These are phyloP conservation scores for Acanthamoeba polyphaga DNA, from an alignment of 208 protist species.

Conservation along the genomic window DNA sequence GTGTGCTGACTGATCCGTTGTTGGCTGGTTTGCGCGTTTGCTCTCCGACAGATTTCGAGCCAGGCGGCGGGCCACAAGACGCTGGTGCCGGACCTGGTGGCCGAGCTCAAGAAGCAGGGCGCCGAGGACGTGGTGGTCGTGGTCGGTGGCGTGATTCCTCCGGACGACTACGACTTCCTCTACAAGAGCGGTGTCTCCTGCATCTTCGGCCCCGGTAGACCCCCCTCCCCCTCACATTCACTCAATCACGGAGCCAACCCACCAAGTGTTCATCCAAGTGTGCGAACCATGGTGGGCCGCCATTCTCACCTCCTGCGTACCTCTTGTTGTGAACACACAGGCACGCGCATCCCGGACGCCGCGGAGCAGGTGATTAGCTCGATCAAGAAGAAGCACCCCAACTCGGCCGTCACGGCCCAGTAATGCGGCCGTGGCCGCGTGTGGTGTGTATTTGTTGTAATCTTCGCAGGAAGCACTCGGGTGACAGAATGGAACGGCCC, in stretches of 20 bases:
- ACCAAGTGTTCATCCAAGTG: no score
- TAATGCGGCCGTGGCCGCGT: neutral
- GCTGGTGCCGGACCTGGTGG: slow-evolving; percentile 94
- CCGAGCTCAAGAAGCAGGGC: slow-evolving; percentile 91
- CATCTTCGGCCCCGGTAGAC: slow-evolving; percentile 95
- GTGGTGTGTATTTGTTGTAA: neutral
- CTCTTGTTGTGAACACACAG: neutral
- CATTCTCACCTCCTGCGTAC: neutral
- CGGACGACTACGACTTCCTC: slow-evolving; percentile 93
- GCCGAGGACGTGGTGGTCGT: slow-evolving; percentile 83
- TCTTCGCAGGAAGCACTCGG: no score
- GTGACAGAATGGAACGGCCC: no score
- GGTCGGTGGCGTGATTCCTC: slow-evolving; percentile 89
- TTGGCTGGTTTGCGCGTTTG: no score
- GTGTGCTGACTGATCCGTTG: no score
- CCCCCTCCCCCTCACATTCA: no score
- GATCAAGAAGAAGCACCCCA: slow-evolving; percentile 4
- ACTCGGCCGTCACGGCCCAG: neutral
- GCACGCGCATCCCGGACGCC: slow-evolving; percentile 34
- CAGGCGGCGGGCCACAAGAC: slow-evolving; percentile 93
- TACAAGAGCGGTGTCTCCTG: slow-evolving; percentile 93
- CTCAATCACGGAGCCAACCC: no score
- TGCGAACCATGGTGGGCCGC: no score
- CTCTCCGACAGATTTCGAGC: slow-evolving; percentile 72
- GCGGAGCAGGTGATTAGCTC: slow-evolving; percentile 27